Conservation (phyloP, 73 alveolate genomes). For the Diophrys sp. region DNA sequence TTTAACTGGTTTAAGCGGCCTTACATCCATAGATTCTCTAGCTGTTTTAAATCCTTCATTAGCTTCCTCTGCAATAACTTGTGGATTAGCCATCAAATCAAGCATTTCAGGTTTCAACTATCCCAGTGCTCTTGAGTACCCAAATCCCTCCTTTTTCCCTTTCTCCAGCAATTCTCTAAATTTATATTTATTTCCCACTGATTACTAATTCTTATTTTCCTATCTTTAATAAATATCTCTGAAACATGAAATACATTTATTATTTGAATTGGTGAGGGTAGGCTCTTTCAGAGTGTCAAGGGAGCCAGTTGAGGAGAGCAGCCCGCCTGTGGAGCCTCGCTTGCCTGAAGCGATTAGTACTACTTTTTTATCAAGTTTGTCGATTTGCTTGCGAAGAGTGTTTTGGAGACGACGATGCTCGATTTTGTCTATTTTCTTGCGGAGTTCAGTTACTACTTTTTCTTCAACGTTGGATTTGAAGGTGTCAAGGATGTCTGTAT, state of each 20-base stretch:
- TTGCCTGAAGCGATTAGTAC: slow-evolving; percentile 1
- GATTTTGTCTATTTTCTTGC: slow-evolving; percentile 35
- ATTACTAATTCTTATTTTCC: no score
- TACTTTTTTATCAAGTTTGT: slow-evolving; percentile 21
- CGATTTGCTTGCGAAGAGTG: slow-evolving; percentile 31
- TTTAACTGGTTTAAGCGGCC: no score
- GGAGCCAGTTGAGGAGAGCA: no score
- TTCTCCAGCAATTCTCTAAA: slow-evolving; percentile 4
- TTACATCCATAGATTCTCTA: no score
- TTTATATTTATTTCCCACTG: slow-evolving; percentile 3
- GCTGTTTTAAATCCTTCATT: no score
- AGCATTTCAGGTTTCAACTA: no score
- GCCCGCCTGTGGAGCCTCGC: not conserved
- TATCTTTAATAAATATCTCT: no score
- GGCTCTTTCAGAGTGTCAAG: no score
- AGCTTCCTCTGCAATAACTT: no score
- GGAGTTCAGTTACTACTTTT: slow-evolving; percentile 31
- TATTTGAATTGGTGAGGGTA: no score
- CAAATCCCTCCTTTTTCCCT: slow-evolving; percentile 4
- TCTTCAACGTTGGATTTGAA: slow-evolving; percentile 41
- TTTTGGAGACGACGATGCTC: slow-evolving; percentile 35
- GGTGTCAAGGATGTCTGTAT: slow-evolving; percentile 28
- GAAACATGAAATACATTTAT: no score
- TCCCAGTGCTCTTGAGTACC: slow-evolving; percentile 10
- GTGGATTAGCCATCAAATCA: no score